Evolutionary conservation across 352 stramenopile species (phyloP).

Genomic region (Pythium brachiatum): DNA sequence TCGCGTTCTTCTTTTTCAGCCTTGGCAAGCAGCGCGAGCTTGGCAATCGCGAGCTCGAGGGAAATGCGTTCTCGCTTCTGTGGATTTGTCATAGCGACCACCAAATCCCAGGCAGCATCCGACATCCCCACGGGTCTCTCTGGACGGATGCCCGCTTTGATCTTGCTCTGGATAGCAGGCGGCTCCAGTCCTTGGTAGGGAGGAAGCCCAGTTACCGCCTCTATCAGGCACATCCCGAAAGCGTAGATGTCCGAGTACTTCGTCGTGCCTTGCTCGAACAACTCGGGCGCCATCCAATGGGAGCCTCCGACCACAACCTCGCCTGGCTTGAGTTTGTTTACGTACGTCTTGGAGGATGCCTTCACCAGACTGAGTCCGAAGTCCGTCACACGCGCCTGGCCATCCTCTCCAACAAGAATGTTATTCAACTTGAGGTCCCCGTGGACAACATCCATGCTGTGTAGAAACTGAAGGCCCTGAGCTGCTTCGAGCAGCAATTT

Average conservation of each 20-base stretch:
- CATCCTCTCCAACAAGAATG: conserved; percentile 23
- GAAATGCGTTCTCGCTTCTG: not conserved
- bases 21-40: not conserved
- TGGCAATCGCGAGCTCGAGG: not conserved
- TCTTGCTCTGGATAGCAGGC: not conserved
- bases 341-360: not conserved
- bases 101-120: not conserved
- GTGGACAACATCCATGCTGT: conserved; percentile 49
- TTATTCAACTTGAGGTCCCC: conserved; percentile 72
- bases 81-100: not conserved
- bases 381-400: conserved; percentile 22
- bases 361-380: conserved; percentile 26
- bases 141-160: not conserved
- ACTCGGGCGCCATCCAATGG: conserved; percentile 9
- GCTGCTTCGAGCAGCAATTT: conserved; percentile 28
- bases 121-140: not conserved
- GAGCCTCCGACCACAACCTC: not conserved
- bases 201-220: not conserved
- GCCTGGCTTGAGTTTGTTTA: not conserved
- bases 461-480: conserved; percentile 51
- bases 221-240: conserved; percentile 13
- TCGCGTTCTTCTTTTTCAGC: not conserved
- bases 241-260: conserved; percentile 8
- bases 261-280: not conserved
- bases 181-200: not conserved